Percentiles rank a stretch among this genome's conserved stretches.
phyloP scores from a whole-genome alignment of 371 early-diverging fungal genomes.

The Chytridiales sp. region DNA sequence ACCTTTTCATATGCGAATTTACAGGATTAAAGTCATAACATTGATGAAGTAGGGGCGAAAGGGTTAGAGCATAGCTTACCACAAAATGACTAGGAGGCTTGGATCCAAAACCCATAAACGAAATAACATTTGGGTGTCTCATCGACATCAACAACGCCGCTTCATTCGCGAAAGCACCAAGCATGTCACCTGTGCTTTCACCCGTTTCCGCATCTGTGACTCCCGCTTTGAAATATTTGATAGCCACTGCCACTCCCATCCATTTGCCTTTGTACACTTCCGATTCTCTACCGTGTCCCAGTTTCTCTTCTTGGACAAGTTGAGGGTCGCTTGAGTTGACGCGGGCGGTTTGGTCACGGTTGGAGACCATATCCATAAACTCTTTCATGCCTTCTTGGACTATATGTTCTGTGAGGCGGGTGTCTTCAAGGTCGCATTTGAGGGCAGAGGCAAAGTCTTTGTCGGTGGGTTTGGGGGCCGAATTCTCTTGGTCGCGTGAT shows the following conservation, averaged over 20 bases:
- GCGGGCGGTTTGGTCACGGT: not conserved
- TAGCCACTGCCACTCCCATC: conserved; percentile 12
- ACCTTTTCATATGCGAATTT: no score
- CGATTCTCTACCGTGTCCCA: conserved; percentile 20
- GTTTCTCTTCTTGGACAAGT: no score
- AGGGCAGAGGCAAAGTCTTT: no score
- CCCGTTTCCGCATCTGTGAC: not conserved
- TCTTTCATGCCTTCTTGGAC: not conserved
- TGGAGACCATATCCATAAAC: not conserved
- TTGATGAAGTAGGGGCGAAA: not conserved
- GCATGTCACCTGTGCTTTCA: not conserved
- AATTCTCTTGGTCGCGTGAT: no score
- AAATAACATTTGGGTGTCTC: conserved; percentile 10
- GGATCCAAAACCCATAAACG: conserved; percentile 11
- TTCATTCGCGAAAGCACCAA: conserved; percentile 14
- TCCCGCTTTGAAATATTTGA: conserved; percentile 13
- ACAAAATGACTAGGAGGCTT: conserved; percentile 4
- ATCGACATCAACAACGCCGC: conserved; percentile 17
- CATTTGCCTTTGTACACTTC: conserved; percentile 11
- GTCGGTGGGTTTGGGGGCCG: no score
- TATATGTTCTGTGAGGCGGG: no score
- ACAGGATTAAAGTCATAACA: no score
- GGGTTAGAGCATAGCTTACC: not conserved
- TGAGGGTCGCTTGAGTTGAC: not conserved
- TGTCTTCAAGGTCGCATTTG: no score